Evolutionary conservation across 108 stramenopile genomes (phyloP).

Genomic region (Pseudonitzschia multiseries): DNA sequence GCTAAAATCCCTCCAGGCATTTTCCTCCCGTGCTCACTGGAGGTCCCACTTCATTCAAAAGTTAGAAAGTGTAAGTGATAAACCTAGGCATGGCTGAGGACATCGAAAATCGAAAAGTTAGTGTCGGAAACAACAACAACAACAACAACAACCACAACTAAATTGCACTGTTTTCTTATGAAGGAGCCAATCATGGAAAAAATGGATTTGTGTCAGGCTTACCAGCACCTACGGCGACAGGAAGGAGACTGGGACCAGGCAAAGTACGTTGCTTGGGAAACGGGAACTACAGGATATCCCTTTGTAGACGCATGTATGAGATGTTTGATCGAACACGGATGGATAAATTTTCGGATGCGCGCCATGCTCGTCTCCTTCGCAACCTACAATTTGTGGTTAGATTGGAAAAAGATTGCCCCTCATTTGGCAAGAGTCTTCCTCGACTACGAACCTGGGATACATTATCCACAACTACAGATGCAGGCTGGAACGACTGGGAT

Average conservation of each 20-base stretch:
- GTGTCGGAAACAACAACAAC: no score
- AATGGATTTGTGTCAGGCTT: conserved; percentile 50
- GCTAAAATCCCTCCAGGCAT: conserved; percentile 62
- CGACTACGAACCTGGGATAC: conserved; percentile 69
- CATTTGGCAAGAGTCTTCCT: conserved; percentile 65
- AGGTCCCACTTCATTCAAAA: conserved; percentile 75
- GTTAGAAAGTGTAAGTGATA: conserved; percentile 36
- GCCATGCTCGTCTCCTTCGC: conserved; percentile 80
- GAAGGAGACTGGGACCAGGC: conserved; percentile 57
- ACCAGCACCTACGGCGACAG: conserved; percentile 59
- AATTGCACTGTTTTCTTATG: neutral
- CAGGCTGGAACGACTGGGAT: conserved; percentile 78
- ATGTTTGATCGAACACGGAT: conserved; percentile 59
- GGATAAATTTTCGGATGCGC: conserved; percentile 78
- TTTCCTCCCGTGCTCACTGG: conserved; percentile 72
- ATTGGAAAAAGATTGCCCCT: conserved; percentile 65
- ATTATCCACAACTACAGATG: conserved; percentile 82
- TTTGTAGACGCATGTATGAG: conserved; percentile 80
- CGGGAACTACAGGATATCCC: conserved; percentile 62
- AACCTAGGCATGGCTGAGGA: no score
- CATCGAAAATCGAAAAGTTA: no score
- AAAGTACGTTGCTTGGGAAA: conserved; percentile 55
- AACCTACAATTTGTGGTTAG: conserved; percentile 73
- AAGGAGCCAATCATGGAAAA: conserved; percentile 56
- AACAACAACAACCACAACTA: no score